phyloP scores from a whole-genome alignment of 176 grass and related monocot species.

The Cymbopogon citratus region DNA sequence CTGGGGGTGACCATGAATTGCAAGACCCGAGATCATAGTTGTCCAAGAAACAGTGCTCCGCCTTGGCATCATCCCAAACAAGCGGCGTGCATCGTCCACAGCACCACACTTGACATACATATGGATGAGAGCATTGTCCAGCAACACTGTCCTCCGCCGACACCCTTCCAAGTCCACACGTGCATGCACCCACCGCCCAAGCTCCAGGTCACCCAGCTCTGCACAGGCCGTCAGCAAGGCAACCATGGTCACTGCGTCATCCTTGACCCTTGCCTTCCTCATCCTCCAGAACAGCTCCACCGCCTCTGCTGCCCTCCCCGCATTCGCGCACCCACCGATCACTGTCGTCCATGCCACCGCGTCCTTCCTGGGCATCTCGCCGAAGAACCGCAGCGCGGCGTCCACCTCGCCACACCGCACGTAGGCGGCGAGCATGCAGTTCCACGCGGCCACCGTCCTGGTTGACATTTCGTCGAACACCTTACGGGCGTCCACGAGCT shows the following conservation, averaged over 20 bases:
- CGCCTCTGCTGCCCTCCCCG: conserved; percentile 32
- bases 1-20: conserved; percentile 33
- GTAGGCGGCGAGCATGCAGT: conserved; percentile 59
- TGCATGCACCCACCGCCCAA: conserved; percentile 55
- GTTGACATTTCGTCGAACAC: conserved; percentile 53
- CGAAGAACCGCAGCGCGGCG: conserved; percentile 34
- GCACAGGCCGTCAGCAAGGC: conserved; percentile 47
- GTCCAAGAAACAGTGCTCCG: conserved; percentile 65
- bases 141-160: conserved; percentile 11
- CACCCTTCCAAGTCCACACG: conserved; percentile 16
- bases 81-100: conserved; percentile 38
- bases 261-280: conserved; percentile 37
- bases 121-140: conserved; percentile 64
- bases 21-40: conserved; percentile 67
- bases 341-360: conserved; percentile 56
- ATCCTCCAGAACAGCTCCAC: conserved; percentile 47
- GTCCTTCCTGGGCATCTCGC: conserved; percentile 43
- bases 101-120: conserved; percentile 56
- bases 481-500: conserved; percentile 22
- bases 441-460: conserved; percentile 36
- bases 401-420: conserved; percentile 27
- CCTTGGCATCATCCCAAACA: conserved; percentile 51
- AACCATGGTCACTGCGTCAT: conserved; percentile 48
- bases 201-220: conserved; percentile 39
- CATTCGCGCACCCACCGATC: conserved; percentile 44